These are phyloP conservation scores for Cutaneotrichosporon arboriforme DNA, from an alignment of 1,284 basidiomycete genomes.

Conservation along the genomic window DNA sequence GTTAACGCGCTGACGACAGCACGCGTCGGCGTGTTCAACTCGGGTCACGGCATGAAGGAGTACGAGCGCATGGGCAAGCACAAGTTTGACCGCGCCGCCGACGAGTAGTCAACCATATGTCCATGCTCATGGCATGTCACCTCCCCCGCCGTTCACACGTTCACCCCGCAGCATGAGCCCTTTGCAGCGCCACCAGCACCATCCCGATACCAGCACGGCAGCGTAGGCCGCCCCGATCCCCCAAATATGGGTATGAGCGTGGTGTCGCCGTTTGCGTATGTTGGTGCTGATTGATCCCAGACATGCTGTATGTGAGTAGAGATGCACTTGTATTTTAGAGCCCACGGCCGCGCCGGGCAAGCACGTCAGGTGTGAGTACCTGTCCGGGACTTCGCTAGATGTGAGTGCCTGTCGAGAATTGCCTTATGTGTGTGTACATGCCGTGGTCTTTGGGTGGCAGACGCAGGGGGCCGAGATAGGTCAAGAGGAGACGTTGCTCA, in stretches of 20 bases:
- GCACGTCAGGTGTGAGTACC: too few species aligned
- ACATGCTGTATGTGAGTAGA: slow-evolving; percentile 2
- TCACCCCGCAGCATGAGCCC: slow-evolving; percentile 1
- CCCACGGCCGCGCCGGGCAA: too few species aligned
- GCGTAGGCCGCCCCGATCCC: background rate
- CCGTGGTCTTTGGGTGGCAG: too few species aligned
- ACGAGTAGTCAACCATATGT: slow-evolving; percentile 56
- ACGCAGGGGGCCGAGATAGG: too few species aligned
- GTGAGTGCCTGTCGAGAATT: too few species aligned
- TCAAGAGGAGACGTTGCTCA: too few species aligned
- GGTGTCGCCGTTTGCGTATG: background rate
- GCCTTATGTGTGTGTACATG: too few species aligned
- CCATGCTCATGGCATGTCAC: slow-evolving; percentile 32
- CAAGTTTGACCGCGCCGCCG: slow-evolving; percentile 72
- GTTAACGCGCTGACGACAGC: background rate
- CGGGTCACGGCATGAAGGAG: slow-evolving; percentile 87
- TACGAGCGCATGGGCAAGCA: slow-evolving; percentile 63
- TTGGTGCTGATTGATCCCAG: slow-evolving; percentile 1
- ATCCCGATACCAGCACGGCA: background rate
- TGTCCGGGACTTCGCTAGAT: too few species aligned
- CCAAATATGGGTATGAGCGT: background rate
- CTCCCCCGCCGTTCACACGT: slow-evolving; percentile 10
- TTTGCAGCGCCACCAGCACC: background rate
- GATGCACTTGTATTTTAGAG: too few species aligned
- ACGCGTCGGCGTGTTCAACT: slow-evolving; percentile 87